Evolutionary conservation across 768 basidiomycete genomes (phyloP), one percentile per base, ranked within the genome.

Genomic region (Mycena filopes): DNA sequence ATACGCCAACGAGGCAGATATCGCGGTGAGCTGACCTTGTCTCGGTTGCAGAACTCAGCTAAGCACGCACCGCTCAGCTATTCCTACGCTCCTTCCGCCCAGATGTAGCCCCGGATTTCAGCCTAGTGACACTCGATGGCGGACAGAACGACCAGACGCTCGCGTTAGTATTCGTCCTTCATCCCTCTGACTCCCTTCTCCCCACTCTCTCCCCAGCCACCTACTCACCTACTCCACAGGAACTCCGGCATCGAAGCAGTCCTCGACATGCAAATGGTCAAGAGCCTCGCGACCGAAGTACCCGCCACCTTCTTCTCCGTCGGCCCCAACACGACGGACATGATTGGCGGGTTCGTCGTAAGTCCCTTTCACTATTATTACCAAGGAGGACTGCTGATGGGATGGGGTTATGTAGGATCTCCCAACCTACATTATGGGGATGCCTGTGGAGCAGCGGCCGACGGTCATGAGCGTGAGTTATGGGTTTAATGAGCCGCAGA

Each of bases 191-290:
- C 23, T 40, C 16, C 18, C 10, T 15, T 43, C 13, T n/a, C n/a
- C n/a, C n/a, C n/a, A n/a, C n/a, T n/a, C n/a, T n/a, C n/a, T n/a
- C 33, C 33, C 12, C 33, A 33, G 12, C 33, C 33, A 12, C 33
- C 7, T 6, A 12, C 33, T 33, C 33, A 33, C 12, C 12, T 12
- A 33, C 33, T 33, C 33, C 7, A 5, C 16, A 54, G 38, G 12
- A 25, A 65, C 3, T 72, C 74, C 9, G 74, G 74, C 18, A 57
- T 66, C 36, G 75, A 86, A 63, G 80, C 83, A 25, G 62, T 80
- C 66, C 77, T 86, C 6, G 86, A 86, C 69, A 73, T 86, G 3
- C 72, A 85, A 70, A 21, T 81, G 83, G 79, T 72, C 70, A 50
- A 60, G 2, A 45, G 81, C 76, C 0, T 82, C 75, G 4, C 80